phyloP scores from a whole-genome alignment of 345 rosid species.

The Melastoma malabathricum region DNA sequence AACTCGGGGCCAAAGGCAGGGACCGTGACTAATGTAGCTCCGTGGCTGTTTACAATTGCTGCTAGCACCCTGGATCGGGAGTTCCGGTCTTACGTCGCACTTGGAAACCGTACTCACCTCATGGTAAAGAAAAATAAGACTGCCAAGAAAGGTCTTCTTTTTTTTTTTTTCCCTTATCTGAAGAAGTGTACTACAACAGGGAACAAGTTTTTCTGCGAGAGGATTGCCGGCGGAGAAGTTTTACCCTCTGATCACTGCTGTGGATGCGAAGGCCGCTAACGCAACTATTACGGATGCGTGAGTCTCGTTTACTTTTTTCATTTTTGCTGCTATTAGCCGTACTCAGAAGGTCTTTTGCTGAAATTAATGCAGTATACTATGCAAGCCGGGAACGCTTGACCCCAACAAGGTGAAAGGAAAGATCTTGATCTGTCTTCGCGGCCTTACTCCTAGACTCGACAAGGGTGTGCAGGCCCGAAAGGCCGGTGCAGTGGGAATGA shows the following conservation, averaged over 20 bases:
- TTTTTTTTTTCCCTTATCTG: too few species aligned
- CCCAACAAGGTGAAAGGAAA: constrained; percentile 58
- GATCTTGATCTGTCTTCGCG: constrained; percentile 65
- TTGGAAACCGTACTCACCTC: neutral
- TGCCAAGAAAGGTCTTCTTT: neutral
- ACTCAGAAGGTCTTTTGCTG: too few species aligned
- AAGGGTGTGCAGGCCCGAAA: constrained; percentile 74
- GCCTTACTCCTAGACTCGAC: constrained; percentile 34
- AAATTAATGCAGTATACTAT: constrained; percentile 4
- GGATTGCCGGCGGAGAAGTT: constrained; percentile 35
- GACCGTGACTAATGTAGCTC: neutral
- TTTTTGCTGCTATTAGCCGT: too few species aligned
- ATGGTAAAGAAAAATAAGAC: neutral
- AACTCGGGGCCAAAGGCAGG: neutral
- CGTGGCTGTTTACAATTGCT: neutral
- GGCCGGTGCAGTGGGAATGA: constrained; percentile 67
- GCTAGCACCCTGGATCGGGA: neutral
- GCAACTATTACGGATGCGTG: constrained; percentile 19
- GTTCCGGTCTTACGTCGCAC: neutral
- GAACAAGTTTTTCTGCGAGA: constrained; percentile 28
- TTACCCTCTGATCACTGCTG: constrained; percentile 53
- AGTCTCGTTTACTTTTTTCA: too few species aligned
- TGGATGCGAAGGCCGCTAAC: constrained; percentile 31
- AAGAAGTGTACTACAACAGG: neutral
- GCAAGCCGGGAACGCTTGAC: constrained; percentile 49